Evolutionary conservation across 2,329 filamentous ascomycete genomes (phyloP).

Genomic region (Hypoxylon sp.): DNA sequence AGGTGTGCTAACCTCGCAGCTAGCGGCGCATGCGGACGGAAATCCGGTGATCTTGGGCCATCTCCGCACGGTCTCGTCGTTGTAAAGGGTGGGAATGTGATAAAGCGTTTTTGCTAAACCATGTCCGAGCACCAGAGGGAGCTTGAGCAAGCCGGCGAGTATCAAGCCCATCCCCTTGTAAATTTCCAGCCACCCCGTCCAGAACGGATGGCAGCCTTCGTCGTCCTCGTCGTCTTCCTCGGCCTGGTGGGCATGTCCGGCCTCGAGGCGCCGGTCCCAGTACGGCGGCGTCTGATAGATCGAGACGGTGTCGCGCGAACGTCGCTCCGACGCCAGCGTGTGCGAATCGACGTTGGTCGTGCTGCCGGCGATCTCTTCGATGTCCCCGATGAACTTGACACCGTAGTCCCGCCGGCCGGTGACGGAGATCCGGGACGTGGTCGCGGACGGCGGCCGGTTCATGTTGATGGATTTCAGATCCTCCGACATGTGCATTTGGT

Average conservation of each 20-base stretch:
- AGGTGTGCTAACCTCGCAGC: slow-evolving; percentile 18
- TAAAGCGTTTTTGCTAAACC: slow-evolving; percentile 38
- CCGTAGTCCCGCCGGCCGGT: slow-evolving; percentile 38
- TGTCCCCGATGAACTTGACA: slow-evolving; percentile 35
- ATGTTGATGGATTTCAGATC: background rate
- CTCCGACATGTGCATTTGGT: background rate
- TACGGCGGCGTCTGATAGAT: slow-evolving; percentile 23
- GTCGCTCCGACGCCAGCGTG: slow-evolving; percentile 1
- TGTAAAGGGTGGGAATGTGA: slow-evolving; percentile 36
- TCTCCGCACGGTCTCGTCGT: slow-evolving; percentile 32
- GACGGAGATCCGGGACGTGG: slow-evolving; percentile 37
- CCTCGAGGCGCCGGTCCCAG: slow-evolving; percentile 26
- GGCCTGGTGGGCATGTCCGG: slow-evolving; percentile 6
- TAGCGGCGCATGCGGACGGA: slow-evolving; percentile 29
- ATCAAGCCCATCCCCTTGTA: slow-evolving; percentile 28
- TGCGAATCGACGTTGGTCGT: slow-evolving; percentile 1
- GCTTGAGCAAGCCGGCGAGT: slow-evolving; percentile 23
- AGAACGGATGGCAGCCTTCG: slow-evolving; percentile 41
- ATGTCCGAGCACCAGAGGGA: slow-evolving; percentile 37
- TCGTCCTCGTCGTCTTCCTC: slow-evolving; percentile 27
- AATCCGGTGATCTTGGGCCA: slow-evolving; percentile 41
- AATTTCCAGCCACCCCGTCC: slow-evolving; percentile 38
- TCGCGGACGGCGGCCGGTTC: slow-evolving; percentile 35
- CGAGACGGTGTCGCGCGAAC: background rate
- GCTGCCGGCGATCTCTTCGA: slow-evolving; percentile 26